Percentiles rank a stretch among this genome's conserved stretches.
These are phyloP conservation scores for Groenewaldozyma sp. DNA, from an alignment of 1,139 yeast genomes.

Conservation along the genomic window DNA sequence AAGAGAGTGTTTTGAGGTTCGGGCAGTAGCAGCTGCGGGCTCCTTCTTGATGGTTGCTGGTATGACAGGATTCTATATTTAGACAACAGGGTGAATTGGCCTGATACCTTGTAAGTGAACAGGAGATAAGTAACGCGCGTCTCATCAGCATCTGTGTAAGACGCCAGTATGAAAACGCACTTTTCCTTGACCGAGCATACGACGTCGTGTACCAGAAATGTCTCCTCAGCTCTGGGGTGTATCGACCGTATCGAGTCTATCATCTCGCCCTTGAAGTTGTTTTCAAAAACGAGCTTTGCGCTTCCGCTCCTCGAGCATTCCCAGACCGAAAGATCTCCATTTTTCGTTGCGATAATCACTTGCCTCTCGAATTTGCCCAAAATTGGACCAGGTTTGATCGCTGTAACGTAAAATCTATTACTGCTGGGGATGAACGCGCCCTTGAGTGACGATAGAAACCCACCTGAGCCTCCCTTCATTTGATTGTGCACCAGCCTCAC, in stretches of 20 bases:
- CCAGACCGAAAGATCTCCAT: conserved; percentile 41
- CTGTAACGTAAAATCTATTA: conserved; percentile 43
- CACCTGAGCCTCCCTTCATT: conserved; percentile 23
- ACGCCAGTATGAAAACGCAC: conserved; percentile 44
- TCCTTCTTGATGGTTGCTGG: conserved; percentile 18
- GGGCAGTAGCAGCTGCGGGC: conserved; percentile 52
- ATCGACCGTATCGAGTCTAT: conserved; percentile 34
- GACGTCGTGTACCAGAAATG: conserved; percentile 46
- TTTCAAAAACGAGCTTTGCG: conserved; percentile 31
- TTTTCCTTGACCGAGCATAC: conserved; percentile 28
- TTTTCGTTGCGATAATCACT: conserved; percentile 32
- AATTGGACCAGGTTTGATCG: conserved; percentile 50
- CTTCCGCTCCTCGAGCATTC: conserved; percentile 39
- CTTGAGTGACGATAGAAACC: conserved; percentile 24
- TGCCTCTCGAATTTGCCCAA: conserved; percentile 45
- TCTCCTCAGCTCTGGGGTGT: conserved; percentile 35
- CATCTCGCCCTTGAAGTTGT: conserved; percentile 30
- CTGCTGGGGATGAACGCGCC: conserved; percentile 24
- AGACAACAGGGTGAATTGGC: conserved; percentile 50
- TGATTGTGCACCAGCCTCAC: conserved; percentile 29
- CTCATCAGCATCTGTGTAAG: conserved; percentile 29
- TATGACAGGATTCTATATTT: conserved; percentile 47
- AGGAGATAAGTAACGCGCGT: conserved; percentile 35
- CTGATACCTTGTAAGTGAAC: conserved; percentile 40
- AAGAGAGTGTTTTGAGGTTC: conserved; percentile 54